Percentiles rank a stretch among this genome's conserved stretches.
These are phyloP conservation scores for Lobosporangium transversale DNA, from an alignment of 192 early-diverging fungal genomes.

Conservation along the genomic window DNA sequence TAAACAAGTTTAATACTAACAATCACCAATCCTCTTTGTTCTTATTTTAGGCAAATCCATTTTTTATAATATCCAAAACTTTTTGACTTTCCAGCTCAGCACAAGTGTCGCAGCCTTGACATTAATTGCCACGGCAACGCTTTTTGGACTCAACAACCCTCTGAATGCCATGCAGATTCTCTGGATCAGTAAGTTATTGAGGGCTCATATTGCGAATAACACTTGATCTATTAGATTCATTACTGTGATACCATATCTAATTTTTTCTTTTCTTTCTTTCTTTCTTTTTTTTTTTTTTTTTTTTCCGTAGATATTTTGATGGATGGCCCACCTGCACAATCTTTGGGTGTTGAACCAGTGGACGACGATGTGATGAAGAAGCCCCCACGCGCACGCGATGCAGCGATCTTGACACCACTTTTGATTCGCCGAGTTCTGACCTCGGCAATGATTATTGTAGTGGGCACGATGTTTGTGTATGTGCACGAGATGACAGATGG, in stretches of 20 bases:
- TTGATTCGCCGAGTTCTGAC: constrained; percentile 82
- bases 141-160: constrained; percentile 89
- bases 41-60: constrained; percentile 83
- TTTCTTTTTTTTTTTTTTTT: constrained; percentile 5
- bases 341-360: constrained; percentile 93
- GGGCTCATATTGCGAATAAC: too few species aligned
- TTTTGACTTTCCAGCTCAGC: constrained; percentile 95
- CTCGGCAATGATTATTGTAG: constrained; percentile 82
- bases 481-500: constrained; percentile 81
- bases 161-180: constrained; percentile 99
- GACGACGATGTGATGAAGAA: constrained; percentile 91
- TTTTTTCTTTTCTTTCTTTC: too few species aligned
- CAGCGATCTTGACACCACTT: constrained; percentile 80
- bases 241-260: too few species aligned
- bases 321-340: constrained; percentile 98
- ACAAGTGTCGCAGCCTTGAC: constrained; percentile 93
- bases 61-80: constrained; percentile 97
- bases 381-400: constrained; percentile 82
- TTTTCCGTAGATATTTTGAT: constrained; percentile 86
- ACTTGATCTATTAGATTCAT: too few species aligned
- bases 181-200: constrained; percentile 88
- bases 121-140: constrained; percentile 86
- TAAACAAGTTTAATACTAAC: neutral
- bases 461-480: constrained; percentile 87
- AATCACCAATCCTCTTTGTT: neutral